Conservation (phyloP, 495 filamentous ascomycete species). For the Neurospora pannonica region DNA sequence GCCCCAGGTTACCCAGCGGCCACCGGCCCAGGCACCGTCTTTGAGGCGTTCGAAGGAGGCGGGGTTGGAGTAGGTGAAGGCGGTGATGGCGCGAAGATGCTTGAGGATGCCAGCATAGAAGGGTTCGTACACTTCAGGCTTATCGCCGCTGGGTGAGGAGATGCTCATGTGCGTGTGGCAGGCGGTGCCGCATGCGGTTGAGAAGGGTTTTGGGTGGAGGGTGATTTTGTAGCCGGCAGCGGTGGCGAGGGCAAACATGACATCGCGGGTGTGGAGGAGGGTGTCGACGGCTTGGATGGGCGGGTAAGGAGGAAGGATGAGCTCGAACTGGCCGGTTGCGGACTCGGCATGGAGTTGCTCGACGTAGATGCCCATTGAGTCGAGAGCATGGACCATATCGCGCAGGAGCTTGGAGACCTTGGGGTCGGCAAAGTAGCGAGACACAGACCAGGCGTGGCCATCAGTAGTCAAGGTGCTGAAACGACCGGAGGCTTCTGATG, state of each 20-base stretch:
- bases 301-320: conserved; percentile 55
- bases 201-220: conserved; percentile 62
- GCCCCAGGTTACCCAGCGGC: conserved; percentile 66
- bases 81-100: conserved; percentile 54
- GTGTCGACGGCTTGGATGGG: conserved; percentile 65
- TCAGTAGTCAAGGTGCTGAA: conserved; percentile 23
- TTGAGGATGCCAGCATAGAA: conserved; percentile 62
- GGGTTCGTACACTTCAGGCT: conserved; percentile 33
- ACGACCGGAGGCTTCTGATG: conserved; percentile 1
- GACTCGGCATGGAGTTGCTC: conserved; percentile 73
- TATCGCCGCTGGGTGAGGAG: conserved; percentile 25
- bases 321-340: conserved; percentile 70
- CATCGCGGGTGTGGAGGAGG: conserved; percentile 61
- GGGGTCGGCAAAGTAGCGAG: conserved; percentile 43
- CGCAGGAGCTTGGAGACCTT: conserved; percentile 50
- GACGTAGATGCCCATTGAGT: conserved; percentile 52
- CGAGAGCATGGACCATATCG: conserved; percentile 51
- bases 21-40: conserved; percentile 65
- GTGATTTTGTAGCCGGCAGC: conserved; percentile 60
- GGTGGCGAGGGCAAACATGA: conserved; percentile 50
- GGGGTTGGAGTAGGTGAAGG: conserved; percentile 52
- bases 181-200: conserved; percentile 50
- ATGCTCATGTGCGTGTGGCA: conserved; percentile 63
- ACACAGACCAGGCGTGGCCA: conserved; percentile 56
- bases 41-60: conserved; percentile 53